A percentile compares a stretch with the other conserved stretches of the same genome.
These are phyloP conservation scores for Colletotrichum gloeosporioides DNA, from an alignment of 2,329 filamentous ascomycete species.

Conservation along the genomic window DNA sequence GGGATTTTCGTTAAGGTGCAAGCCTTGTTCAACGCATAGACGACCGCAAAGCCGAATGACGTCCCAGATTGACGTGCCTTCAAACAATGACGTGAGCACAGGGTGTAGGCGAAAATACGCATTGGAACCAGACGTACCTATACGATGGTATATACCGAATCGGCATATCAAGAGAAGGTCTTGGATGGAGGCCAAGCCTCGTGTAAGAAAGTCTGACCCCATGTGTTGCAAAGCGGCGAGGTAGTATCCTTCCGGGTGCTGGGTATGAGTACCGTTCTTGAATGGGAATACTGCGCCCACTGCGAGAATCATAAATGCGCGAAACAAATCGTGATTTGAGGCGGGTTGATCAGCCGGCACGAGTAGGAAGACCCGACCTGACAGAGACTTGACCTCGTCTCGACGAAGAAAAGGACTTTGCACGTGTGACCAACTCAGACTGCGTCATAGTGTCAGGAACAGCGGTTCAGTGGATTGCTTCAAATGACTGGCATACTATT, in stretches of 20 bases:
- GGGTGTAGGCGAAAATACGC: too few relatives aligned
- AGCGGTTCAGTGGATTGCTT: not conserved
- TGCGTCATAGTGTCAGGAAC: not conserved
- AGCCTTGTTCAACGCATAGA: conserved; percentile 42
- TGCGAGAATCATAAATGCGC: conserved; percentile 41
- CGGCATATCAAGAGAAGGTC: conserved; percentile 43
- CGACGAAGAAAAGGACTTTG: conserved; percentile 32
- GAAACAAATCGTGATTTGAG: conserved; percentile 34
- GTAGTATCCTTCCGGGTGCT: conserved; percentile 46
- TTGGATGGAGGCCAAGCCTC: conserved; percentile 39
- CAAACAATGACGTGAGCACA: not conserved
- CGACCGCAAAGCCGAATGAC: conserved; percentile 43
- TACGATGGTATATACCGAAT: conserved; percentile 48
- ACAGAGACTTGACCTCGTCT: conserved; percentile 26
- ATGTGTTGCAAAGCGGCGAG: conserved; percentile 39
- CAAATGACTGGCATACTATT: conserved; percentile 14
- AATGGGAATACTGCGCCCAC: conserved; percentile 39
- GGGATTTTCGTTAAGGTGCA: conserved; percentile 29
- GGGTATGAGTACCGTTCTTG: conserved; percentile 30
- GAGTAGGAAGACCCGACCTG: conserved; percentile 23
- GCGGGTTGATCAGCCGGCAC: not conserved
- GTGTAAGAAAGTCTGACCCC: conserved; percentile 32
- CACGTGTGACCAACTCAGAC: conserved; percentile 25
- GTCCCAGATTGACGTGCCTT: conserved; percentile 44
- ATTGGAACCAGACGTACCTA: conserved; percentile 27